These are phyloP conservation scores for Pythium phragmiticola DNA, from an alignment of 352 stramenopile species.

Conservation along the genomic window DNA sequence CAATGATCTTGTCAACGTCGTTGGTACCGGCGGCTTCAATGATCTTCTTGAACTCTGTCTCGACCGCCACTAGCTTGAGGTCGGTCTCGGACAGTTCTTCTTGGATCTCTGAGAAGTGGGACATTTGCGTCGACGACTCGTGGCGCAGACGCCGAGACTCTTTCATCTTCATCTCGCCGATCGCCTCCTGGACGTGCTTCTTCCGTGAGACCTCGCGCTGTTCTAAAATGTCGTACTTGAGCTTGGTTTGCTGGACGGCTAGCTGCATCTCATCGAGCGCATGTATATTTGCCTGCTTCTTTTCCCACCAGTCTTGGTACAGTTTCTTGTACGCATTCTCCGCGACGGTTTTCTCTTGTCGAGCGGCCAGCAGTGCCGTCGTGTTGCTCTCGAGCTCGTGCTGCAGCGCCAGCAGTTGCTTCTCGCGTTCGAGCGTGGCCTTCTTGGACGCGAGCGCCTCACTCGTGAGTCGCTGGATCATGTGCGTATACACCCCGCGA, in stretches of 20 bases:
- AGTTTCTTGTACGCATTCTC: slow-evolving; percentile 66
- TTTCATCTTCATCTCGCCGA: slow-evolving; percentile 72
- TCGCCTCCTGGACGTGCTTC: slow-evolving; percentile 66
- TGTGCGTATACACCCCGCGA: slow-evolving; percentile 77
- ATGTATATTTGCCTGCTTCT: slow-evolving; percentile 69
- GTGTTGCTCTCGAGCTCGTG: slow-evolving; percentile 58
- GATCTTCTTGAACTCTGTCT: slow-evolving; percentile 74
- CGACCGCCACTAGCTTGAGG: slow-evolving; percentile 60
- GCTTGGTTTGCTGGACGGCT: slow-evolving; percentile 67
- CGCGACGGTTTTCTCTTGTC: slow-evolving; percentile 70
- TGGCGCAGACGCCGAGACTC: slow-evolving; percentile 67
- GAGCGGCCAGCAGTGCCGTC: slow-evolving; percentile 46
- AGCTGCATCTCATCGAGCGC: slow-evolving; percentile 75
- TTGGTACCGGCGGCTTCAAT: slow-evolving; percentile 74
- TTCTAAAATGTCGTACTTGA: slow-evolving; percentile 76
- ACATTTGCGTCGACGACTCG: slow-evolving; percentile 73
- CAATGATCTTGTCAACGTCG: slow-evolving; percentile 82
- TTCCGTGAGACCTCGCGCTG: slow-evolving; percentile 72
- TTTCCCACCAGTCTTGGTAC: slow-evolving; percentile 67
- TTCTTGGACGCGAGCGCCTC: slow-evolving; percentile 71
- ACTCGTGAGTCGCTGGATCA: slow-evolving; percentile 69
- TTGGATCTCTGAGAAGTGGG: slow-evolving; percentile 78
- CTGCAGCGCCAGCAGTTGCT: slow-evolving; percentile 49
- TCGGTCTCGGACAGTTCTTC: slow-evolving; percentile 74
- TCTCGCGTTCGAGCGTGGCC: slow-evolving; percentile 57